Evolutionary conservation across 1,284 basidiomycete genomes (phyloP).

Genomic region (Fomitopsis palustris): DNA sequence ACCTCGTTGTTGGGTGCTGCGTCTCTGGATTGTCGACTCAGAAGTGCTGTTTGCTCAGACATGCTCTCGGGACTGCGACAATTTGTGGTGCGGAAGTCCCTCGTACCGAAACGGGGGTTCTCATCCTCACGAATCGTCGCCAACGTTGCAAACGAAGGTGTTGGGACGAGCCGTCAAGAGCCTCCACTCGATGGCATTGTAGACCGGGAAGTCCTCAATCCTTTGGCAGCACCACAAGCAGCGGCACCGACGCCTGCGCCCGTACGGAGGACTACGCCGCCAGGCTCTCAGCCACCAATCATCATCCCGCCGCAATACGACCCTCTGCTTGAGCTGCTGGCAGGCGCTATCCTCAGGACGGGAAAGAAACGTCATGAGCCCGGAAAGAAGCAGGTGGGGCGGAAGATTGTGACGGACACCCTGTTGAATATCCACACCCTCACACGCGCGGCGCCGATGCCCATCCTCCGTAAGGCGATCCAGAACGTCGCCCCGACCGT

Average conservation of each 20-base stretch:
- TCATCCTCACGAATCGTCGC: not conserved
- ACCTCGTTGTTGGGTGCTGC: too few relatives aligned
- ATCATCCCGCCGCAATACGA: conserved; percentile 73
- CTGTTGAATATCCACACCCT: conserved; percentile 71
- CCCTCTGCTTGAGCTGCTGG: conserved; percentile 72
- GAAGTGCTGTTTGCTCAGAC: not conserved
- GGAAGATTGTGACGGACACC: conserved; percentile 53
- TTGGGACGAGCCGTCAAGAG: not conserved
- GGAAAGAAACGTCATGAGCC: conserved; percentile 55
- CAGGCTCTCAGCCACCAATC: conserved; percentile 6
- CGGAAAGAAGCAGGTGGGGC: conserved; percentile 68
- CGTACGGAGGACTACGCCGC: not conserved
- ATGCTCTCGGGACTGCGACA: not conserved
- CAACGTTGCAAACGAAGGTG: not conserved
- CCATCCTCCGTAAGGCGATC: conserved; percentile 74
- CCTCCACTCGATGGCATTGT: not conserved
- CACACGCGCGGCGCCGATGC: conserved; percentile 72
- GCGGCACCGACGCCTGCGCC: not conserved
- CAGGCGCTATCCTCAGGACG: conserved; percentile 62
- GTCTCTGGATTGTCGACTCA: too few relatives aligned
- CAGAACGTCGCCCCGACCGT: conserved; percentile 66
- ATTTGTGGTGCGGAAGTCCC: too few relatives aligned
- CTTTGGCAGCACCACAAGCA: not conserved
- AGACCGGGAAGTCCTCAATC: not conserved
- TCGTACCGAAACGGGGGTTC: not conserved